Conservation (phyloP, 805 yeast genomes). For the Candida tallmaniae region DNA sequence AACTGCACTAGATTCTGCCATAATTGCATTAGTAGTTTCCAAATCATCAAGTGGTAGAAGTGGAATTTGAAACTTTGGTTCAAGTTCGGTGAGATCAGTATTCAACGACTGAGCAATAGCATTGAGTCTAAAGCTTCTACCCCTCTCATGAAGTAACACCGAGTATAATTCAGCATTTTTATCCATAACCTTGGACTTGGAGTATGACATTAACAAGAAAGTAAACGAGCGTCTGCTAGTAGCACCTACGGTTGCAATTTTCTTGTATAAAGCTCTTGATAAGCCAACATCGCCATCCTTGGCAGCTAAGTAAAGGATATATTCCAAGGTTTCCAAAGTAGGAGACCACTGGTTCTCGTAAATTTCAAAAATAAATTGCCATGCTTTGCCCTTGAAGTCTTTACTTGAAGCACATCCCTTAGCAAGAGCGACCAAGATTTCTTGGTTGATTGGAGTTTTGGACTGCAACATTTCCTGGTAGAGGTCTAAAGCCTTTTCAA, state of each 20-base stretch:
- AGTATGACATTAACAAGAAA: slow-evolving; percentile 46
- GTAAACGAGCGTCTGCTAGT: slow-evolving; percentile 38
- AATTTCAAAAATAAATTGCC: slow-evolving; percentile 73
- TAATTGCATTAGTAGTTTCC: slow-evolving; percentile 34
- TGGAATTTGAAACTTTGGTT: slow-evolving; percentile 44
- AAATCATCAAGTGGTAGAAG: slow-evolving; percentile 59
- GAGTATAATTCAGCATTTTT: slow-evolving; percentile 23
- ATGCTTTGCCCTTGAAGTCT: slow-evolving; percentile 50
- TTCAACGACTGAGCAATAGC: slow-evolving; percentile 20
- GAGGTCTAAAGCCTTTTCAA: slow-evolving; percentile 73
- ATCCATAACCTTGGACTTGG: slow-evolving; percentile 21
- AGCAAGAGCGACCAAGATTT: slow-evolving; percentile 51
- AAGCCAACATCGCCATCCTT: slow-evolving; percentile 73
- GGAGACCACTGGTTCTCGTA: slow-evolving; percentile 42
- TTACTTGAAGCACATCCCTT: slow-evolving; percentile 60
- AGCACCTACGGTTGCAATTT: slow-evolving; percentile 33
- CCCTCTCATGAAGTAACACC: slow-evolving; percentile 40
- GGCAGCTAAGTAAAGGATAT: slow-evolving; percentile 73
- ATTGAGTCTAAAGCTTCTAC: slow-evolving; percentile 43
- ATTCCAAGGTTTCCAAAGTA: slow-evolving; percentile 49
- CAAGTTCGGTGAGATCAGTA: not conserved
- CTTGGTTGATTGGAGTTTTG: slow-evolving; percentile 26
- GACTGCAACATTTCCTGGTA: slow-evolving; percentile 59
- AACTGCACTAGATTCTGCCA: slow-evolving; percentile 76
- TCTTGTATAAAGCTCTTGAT: slow-evolving; percentile 61